Base-by-base conservation (phyloP, 768 basidiomycete genomes). In the Xerocomellus intermedius region DNA sequence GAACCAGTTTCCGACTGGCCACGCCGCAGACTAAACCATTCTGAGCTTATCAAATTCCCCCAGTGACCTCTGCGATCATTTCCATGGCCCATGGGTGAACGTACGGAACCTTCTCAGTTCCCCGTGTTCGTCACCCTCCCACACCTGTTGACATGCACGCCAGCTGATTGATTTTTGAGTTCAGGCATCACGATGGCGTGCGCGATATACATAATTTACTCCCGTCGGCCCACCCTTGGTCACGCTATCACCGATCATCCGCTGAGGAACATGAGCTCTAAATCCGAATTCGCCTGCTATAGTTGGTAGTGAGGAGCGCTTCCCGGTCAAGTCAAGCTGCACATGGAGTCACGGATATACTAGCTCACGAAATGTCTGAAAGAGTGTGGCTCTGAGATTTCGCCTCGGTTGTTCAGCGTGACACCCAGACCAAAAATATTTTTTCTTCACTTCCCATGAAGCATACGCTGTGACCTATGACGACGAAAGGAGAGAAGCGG, bases 21-120 rank as follows among this genome's bases (percentile, higher is more conserved):
- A 44, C 37, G 54, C 52, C 26, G 28, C 43, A 48, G 14, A 24
- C 67, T 66, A 66, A 48, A 51, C 66, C 56, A 48, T 61, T 56
- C 56, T 10, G 22, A 59, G 49, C 30, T 13, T 46, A 42, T 42
- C 41, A 45, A 58, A 56, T 56, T 61, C 49, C 56, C 55, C 38
- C 45, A 26, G 42, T 9, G 17, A 44, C 35, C 39, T 6, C 19
- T 8, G 44, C 37, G 30, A 33, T 46, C 21, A 33, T 17, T 49
- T 61, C 33, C 49, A 42, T 41, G 26, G 36, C 14, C 36, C 17
- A 37, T 17, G 16, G 32, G 37, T 19, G 38, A 50, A 42, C n/a
- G n/a, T n/a, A n/a, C 38, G 26, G 33, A 39, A 54, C 33, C 41
- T 37, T 48, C 24, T 42, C 49, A 58, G 46, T 54, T 62, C 53